Conservation (phyloP, 257 asterid species). For the Echites panduratus region DNA sequence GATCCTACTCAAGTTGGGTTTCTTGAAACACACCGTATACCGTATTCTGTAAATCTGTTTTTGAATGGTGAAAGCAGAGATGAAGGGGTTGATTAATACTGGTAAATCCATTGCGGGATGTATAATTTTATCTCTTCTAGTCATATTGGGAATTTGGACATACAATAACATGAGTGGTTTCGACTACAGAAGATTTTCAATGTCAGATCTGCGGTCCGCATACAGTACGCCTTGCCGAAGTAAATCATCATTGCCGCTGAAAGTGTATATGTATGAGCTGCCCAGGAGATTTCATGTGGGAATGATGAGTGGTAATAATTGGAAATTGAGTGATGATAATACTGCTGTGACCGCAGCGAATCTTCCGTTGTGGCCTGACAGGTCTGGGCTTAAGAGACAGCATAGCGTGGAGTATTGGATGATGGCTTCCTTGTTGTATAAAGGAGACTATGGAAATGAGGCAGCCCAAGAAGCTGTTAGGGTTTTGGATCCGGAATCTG, state of each 20-base stretch:
- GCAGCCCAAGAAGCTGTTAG: slow-evolving; percentile 53
- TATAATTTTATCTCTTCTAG: slow-evolving; percentile 3
- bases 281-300: slow-evolving; percentile 42
- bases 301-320: slow-evolving; percentile 25
- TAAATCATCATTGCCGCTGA: slow-evolving; percentile 22
- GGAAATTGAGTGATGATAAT: slow-evolving; percentile 7
- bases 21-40: not conserved
- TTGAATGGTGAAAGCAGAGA: not conserved
- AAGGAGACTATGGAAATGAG: slow-evolving; percentile 15
- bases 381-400: slow-evolving; percentile 38
- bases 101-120: slow-evolving; percentile 7
- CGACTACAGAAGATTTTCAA: slow-evolving; percentile 25
- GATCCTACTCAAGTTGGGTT: not conserved
- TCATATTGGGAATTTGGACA: slow-evolving; percentile 3
- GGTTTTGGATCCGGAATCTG: slow-evolving; percentile 66
- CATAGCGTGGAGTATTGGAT: slow-evolving; percentile 58
- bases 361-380: slow-evolving; percentile 38
- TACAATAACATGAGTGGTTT: slow-evolving; percentile 14
- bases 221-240: slow-evolving; percentile 21
- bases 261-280: slow-evolving; percentile 43
- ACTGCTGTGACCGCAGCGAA: slow-evolving; percentile 30
- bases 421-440: slow-evolving; percentile 44
- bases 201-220: slow-evolving; percentile 17
- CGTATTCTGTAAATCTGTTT: not conserved
- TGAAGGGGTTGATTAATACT: slow-evolving; percentile 8